Conservation (phyloP, 345 rosid species). For the Brassica carinata region DNA sequence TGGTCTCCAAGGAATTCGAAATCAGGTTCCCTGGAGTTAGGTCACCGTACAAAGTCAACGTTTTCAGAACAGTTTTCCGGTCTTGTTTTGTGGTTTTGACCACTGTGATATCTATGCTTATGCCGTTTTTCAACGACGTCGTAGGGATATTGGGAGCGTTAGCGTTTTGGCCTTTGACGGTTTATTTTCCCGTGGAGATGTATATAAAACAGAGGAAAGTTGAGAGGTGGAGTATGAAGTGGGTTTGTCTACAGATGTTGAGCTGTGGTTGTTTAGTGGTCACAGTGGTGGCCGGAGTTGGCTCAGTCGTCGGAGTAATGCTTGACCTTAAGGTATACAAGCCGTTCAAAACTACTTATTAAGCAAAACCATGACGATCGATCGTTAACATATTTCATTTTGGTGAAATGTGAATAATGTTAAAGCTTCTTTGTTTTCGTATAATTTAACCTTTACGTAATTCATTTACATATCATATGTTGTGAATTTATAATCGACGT, state of each 20-base stretch:
- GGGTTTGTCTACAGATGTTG: slow-evolving; percentile 60
- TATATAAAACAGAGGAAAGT: slow-evolving; percentile 61
- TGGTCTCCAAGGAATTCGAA: slow-evolving; percentile 51
- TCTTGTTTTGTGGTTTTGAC: slow-evolving; percentile 57
- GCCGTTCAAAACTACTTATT: slow-evolving; percentile 44
- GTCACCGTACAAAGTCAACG: slow-evolving; percentile 47
- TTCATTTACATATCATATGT: neutral
- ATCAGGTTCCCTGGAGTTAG: slow-evolving; percentile 45
- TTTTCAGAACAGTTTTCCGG: slow-evolving; percentile 61
- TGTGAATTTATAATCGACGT: neutral
- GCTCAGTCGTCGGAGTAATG: slow-evolving; percentile 70
- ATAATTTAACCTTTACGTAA: slow-evolving; percentile 5
- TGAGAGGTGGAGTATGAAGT: slow-evolving; percentile 61
- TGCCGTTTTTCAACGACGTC: slow-evolving; percentile 74
- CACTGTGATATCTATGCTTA: slow-evolving; percentile 67
- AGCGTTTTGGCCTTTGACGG: slow-evolving; percentile 82
- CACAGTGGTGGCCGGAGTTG: slow-evolving; percentile 61
- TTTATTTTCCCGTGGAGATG: slow-evolving; percentile 82
- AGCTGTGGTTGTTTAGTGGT: slow-evolving; percentile 59
- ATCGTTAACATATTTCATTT: slow-evolving; percentile 17
- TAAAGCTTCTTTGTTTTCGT: slow-evolving; percentile 16
- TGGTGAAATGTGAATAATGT: slow-evolving; percentile 37
- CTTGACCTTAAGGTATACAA: slow-evolving; percentile 47
- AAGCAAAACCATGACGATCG: slow-evolving; percentile 9
- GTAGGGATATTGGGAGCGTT: slow-evolving; percentile 73